phyloP scores from a whole-genome alignment of 352 stramenopile genomes.

The Blastocystis sp. region DNA sequence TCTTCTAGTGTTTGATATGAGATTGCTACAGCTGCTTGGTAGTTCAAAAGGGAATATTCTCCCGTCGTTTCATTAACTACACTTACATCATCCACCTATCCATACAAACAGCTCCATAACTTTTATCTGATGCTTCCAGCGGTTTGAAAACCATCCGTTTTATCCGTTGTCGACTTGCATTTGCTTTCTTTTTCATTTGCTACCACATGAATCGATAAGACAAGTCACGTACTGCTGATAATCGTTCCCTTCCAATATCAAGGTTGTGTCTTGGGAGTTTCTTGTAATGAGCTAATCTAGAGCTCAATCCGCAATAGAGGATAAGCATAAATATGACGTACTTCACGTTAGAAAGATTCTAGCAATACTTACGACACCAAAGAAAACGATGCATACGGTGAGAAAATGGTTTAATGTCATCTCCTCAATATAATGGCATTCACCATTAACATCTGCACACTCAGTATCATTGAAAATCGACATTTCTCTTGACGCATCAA shows the following conservation, averaged over 20 bases:
- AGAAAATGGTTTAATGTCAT: constrained; percentile 56
- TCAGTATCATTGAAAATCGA: constrained; percentile 24
- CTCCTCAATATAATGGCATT: constrained; percentile 32
- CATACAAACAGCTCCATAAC: background rate
- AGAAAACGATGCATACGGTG: constrained; percentile 22
- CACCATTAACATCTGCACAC: constrained; percentile 40
- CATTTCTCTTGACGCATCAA: background rate
- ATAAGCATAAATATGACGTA: constrained; percentile 41
- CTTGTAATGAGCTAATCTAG: constrained; percentile 40
- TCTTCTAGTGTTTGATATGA: constrained; percentile 52
- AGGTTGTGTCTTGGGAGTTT: constrained; percentile 38
- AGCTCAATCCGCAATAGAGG: constrained; percentile 26
- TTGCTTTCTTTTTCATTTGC: constrained; percentile 52
- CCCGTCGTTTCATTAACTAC: constrained; percentile 17
- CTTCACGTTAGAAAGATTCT: background rate
- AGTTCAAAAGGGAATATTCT: constrained; percentile 20
- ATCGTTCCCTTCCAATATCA: background rate
- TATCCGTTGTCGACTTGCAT: constrained; percentile 36
- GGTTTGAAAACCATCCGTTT: constrained; percentile 13
- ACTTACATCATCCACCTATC: background rate
- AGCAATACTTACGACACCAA: background rate
- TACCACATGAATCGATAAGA: background rate
- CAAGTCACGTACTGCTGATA: background rate
- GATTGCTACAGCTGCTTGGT: constrained; percentile 21
- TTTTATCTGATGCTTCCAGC: constrained; percentile 15